A percentile compares a stretch with the other conserved stretches of the same genome.
These are phyloP conservation scores for Pythium folliculosum DNA, from an alignment of 352 stramenopile species.

Conservation along the genomic window DNA sequence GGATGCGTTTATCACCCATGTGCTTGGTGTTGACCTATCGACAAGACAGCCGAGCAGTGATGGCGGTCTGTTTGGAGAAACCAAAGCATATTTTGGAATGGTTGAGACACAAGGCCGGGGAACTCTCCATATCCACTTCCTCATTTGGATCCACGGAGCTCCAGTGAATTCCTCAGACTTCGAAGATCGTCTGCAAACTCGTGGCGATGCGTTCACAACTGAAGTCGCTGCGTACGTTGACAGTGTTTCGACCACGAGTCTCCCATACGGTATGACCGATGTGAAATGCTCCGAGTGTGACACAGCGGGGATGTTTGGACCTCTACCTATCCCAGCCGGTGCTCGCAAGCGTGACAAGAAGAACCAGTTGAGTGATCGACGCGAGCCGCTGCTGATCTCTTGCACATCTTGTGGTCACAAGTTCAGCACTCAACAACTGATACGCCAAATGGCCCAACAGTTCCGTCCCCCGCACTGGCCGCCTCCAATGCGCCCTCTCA, in stretches of 20 bases:
- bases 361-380: background rate
- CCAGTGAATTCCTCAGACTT: slow-evolving; percentile 1
- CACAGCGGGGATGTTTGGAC: background rate
- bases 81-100: slow-evolving; percentile 21
- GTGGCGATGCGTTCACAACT: background rate
- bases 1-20: slow-evolving; percentile 18
- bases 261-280: background rate
- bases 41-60: background rate
- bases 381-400: background rate
- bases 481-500: slow-evolving; percentile 14
- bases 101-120: slow-evolving; percentile 18
- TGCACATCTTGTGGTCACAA: background rate
- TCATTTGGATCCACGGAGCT: slow-evolving; percentile 6
- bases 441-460: slow-evolving; percentile 2
- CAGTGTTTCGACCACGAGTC: background rate
- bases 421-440: slow-evolving; percentile 16
- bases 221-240: slow-evolving; percentile 1
- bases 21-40: slow-evolving; percentile 6
- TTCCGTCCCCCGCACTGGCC: slow-evolving; percentile 21
- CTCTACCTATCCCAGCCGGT: slow-evolving; percentile 2
- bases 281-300: background rate
- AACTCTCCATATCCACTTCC: slow-evolving; percentile 23
- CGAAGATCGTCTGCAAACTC: slow-evolving; percentile 1
- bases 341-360: no score
- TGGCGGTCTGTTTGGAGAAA: slow-evolving; percentile 11